Evolutionary conservation across 805 yeast genomes (phyloP), one percentile per base, ranked within the genome.

Genomic region (Pichia occidentalis): DNA sequence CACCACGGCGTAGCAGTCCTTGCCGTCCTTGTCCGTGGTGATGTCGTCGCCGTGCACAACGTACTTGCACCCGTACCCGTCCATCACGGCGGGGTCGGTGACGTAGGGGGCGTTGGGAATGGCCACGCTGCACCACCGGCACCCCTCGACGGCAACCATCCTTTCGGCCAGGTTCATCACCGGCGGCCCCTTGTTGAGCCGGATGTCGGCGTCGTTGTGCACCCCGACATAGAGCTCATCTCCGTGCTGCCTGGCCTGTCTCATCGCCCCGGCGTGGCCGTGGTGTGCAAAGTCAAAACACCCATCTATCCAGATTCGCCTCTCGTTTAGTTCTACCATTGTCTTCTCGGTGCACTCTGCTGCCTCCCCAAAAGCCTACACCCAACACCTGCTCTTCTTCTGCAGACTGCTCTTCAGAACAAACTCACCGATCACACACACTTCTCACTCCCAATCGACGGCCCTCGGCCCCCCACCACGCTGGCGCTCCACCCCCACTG

Each of bases 31-130:
- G 60, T 92, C 97, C 2, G 97, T 84, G 19, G 97, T 92, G 48
- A 92, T 86, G 56, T 92, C 98, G 60, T 92, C 98, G 6, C 98
- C 98, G 59, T 92, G 98, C 9, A 92, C 95, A n/a, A 92, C 98
- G 57, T 79, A 92, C 53, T 75, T 62, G 64, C 98, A 92, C 6
- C 73, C 74, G 53, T 75, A 75, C 19, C 66, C 48, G 49, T 83
- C 86, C 85, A 87, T 73, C 36, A 85, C 81, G 29, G 63, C 64
- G 1, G 95, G 94, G 46, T 78, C 83, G 0, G 98, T 92, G 11
- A 90, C 97, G 55, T 92, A 92, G 2, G 98, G 98, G 0, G 97
- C 97, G 45, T 71, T 66, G 2, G 78, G 71, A 13, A 90, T 71
- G 0, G 82, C 75, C 30, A 64, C 53, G 2, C 87, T 77, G 35